Conservation (phyloP, 305 asterid genomes). For the Plantago rigida region DNA sequence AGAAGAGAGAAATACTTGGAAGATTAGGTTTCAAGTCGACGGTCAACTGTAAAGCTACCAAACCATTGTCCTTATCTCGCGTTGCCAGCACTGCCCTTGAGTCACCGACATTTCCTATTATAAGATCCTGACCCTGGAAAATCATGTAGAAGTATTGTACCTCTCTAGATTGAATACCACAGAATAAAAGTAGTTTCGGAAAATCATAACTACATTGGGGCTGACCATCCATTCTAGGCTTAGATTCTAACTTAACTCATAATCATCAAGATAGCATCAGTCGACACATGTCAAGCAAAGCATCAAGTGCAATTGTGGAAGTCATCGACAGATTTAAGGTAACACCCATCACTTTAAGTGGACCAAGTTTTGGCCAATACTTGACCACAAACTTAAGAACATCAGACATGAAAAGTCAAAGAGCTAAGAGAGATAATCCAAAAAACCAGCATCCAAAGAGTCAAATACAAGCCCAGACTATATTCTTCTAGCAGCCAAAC, state of each 20-base stretch:
- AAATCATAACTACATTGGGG: too few species aligned
- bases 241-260: neutral
- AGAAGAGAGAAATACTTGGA: slow-evolving; percentile 54
- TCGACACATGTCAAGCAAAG: neutral
- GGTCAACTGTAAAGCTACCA: slow-evolving; percentile 73
- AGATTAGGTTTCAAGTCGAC: slow-evolving; percentile 96
- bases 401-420: too few species aligned
- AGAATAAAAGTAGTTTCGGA: neutral
- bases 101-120: slow-evolving; percentile 90
- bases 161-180: neutral
- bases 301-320: neutral
- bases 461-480: too few species aligned
- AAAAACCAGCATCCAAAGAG: too few species aligned
- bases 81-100: slow-evolving; percentile 91
- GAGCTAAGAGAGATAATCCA: too few species aligned
- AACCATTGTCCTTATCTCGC: slow-evolving; percentile 51
- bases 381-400: too few species aligned
- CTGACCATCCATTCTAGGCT: too few species aligned
- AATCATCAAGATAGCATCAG: neutral
- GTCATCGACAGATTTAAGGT: too few species aligned
- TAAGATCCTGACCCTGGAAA: slow-evolving; percentile 71
- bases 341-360: too few species aligned
- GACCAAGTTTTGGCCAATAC: too few species aligned
- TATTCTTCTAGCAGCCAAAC: too few species aligned
- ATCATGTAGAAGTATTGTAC: slow-evolving; percentile 11